Base-by-base conservation (phyloP, 257 asterid genomes). In the Linaria vulgaris region DNA sequence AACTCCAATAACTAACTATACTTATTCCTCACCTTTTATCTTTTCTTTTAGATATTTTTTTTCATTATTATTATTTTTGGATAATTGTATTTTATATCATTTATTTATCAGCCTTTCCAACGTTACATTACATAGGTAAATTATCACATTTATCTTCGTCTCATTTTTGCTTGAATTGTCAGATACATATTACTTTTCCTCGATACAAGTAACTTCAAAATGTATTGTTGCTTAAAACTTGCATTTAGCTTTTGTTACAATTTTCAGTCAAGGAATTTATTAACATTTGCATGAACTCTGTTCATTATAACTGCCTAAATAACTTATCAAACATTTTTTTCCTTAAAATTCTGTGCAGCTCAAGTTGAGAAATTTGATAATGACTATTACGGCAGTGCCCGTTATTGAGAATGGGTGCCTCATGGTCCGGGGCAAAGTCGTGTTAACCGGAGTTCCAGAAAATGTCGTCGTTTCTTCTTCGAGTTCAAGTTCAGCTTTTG, bases 331-430 rank as follows among this genome's bases (percentile, higher is more conserved):
- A 43, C 58, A 12, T 22, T 60, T 0, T 24, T 38, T 62, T 61
- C 38, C 21, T 38, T 51, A 0, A 23, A 41, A 23, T 53, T 68
- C 50, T 68, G 22, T 71, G 75, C 81, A 63, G 66, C 17, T 65
- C 31, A 21, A 24, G 4, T 2, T 38, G 45, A 56, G 63, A 45
- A 15, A 53, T 6, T 10, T 45, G 48, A 71, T 53, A 48, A 85
- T 85, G 94, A 85, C 94, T 0, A 68, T 82, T 50, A 75, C 84
- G 41, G 84, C 81, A 2, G 75, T 5, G 27, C 94, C 87, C 9
- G 78, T 75, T 69, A 72, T 85, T 59, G 78, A 61, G 59, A 76
- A 78, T 64, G 80, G 76, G n/a, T 48, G 69, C 64, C 85, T 85
- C 71, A 69, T 73, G 77, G 82, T 85, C 5, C 63, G 80, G 1